These are phyloP conservation scores for Corynascus novoguineensis DNA, from an alignment of 495 filamentous ascomycete genomes.

Conservation along the genomic window DNA sequence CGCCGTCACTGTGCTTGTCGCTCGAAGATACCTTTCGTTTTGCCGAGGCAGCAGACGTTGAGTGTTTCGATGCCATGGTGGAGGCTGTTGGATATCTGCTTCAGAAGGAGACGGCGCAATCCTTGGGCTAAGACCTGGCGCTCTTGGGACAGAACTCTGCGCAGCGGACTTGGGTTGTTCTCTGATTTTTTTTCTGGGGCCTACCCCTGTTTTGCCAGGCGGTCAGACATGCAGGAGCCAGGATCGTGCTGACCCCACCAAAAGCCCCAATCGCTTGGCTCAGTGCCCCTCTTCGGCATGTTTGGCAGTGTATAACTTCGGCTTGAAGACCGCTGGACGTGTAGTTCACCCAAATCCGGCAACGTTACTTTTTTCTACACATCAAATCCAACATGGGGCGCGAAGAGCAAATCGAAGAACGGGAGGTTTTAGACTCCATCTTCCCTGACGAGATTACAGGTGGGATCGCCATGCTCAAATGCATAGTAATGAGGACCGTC, in stretches of 20 bases:
- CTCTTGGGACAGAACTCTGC: neutral
- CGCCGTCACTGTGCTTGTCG: slow-evolving; percentile 33
- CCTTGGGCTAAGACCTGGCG: neutral
- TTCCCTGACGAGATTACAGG: slow-evolving; percentile 97
- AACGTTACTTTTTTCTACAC: neutral
- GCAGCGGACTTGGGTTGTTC: neutral
- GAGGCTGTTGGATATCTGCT: neutral
- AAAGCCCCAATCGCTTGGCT: neutral
- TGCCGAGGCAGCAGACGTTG: slow-evolving; percentile 18
- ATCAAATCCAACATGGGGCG: slow-evolving; percentile 62
- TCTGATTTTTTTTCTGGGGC: slow-evolving; percentile 22
- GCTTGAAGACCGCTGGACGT: neutral
- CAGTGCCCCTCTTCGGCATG: slow-evolving; percentile 11
- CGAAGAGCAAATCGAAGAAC: slow-evolving; percentile 93
- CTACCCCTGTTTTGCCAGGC: slow-evolving; percentile 34
- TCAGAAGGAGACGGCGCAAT: neutral
- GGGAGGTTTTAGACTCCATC: slow-evolving; percentile 95
- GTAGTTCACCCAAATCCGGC: neutral
- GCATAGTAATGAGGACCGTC: neutral
- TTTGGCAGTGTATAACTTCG: neutral
- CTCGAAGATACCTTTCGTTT: slow-evolving; percentile 41
- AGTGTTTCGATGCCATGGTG: slow-evolving; percentile 25
- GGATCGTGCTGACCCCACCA: slow-evolving; percentile 9
- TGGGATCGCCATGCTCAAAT: slow-evolving; percentile 31
- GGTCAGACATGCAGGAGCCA: slow-evolving; percentile 30